Base-by-base conservation (phyloP, 352 stramenopile species). In the Bremia lactucae region DNA sequence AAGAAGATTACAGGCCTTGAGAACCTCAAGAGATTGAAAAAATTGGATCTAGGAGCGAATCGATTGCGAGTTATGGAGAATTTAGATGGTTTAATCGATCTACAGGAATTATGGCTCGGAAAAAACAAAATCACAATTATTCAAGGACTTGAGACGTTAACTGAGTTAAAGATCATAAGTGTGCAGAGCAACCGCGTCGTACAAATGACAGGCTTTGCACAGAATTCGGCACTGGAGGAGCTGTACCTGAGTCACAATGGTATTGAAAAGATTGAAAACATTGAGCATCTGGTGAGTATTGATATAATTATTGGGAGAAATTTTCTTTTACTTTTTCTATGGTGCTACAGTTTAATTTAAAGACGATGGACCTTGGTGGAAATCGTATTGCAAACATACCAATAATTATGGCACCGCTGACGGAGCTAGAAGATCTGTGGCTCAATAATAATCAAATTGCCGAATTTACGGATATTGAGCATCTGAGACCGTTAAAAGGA, bases 61-160 rank as follows among this genome's bases (percentile, higher is more conserved):
- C 69, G 92, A n/a, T 53, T 96, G 35, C 85, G 93, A 4, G 62
- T 68, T 16, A 97, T 99, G 52, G 79, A 96, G 37, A 90, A 95
- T 19, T 52, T 99, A 3, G 64, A 90, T 15, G 68, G 75, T 13
- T 68, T 98, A 16, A 65, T 64, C 0, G 79, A 86, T 36, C 62
- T 99, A 5, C 85, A 97, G 61, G 83, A 98, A 55, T 65, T 99
- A 18, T 99, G 94, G 94, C 64, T 98, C 4, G 95, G 95, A 5
- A 98, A 98, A 52, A 98, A 98, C 73, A 98, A 98, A 55, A 98
- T 98, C 63, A 87, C 94, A 54, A 62, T 68, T 36, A 96, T 98
- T 34, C 45, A 86, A 31, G 80, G 77, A 1, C 62, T 97, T 10
- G 69, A 87, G 2, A 64, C 65, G 26, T 68, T 98, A 2, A 77